These are phyloP conservation scores for Polyplosphaeria fusca DNA, from an alignment of 495 filamentous ascomycete genomes.

Conservation along the genomic window DNA sequence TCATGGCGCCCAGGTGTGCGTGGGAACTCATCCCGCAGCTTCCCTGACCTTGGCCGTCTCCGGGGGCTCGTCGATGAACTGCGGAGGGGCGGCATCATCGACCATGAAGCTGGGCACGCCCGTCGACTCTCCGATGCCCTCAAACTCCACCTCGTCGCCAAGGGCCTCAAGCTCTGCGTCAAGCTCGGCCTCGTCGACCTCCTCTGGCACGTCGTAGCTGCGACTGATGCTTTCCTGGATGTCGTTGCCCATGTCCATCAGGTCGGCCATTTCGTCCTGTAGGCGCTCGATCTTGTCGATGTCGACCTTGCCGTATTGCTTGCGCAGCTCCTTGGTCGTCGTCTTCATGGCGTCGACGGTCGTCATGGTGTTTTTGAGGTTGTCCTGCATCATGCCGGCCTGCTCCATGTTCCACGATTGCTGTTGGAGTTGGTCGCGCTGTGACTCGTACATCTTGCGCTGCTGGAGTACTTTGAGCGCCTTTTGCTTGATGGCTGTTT, in stretches of 20 bases:
- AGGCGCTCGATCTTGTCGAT: constrained; percentile 96
- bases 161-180: constrained; percentile 96
- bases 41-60: constrained; percentile 75
- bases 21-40: constrained; percentile 55
- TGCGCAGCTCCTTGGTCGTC: constrained; percentile 87
- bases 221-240: constrained; percentile 94
- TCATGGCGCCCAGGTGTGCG: not conserved
- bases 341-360: constrained; percentile 96
- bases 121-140: constrained; percentile 56
- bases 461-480: constrained; percentile 93
- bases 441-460: constrained; percentile 91
- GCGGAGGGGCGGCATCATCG: constrained; percentile 73
- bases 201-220: constrained; percentile 93
- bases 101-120: constrained; percentile 81
- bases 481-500: constrained; percentile 88
- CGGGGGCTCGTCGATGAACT: constrained; percentile 70
- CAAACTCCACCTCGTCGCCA: constrained; percentile 79
- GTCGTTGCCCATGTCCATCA: constrained; percentile 97
- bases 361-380: constrained; percentile 97
- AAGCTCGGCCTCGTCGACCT: constrained; percentile 95
- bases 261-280: constrained; percentile 98
- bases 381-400: constrained; percentile 98
- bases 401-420: constrained; percentile 99
- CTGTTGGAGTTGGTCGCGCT: constrained; percentile 90
- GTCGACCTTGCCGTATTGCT: constrained; percentile 96